A percentile compares a stretch with the other conserved stretches of the same genome.
These are phyloP conservation scores for Pyrenula massariospora DNA, from an alignment of 495 filamentous ascomycete genomes.

Conservation along the genomic window DNA sequence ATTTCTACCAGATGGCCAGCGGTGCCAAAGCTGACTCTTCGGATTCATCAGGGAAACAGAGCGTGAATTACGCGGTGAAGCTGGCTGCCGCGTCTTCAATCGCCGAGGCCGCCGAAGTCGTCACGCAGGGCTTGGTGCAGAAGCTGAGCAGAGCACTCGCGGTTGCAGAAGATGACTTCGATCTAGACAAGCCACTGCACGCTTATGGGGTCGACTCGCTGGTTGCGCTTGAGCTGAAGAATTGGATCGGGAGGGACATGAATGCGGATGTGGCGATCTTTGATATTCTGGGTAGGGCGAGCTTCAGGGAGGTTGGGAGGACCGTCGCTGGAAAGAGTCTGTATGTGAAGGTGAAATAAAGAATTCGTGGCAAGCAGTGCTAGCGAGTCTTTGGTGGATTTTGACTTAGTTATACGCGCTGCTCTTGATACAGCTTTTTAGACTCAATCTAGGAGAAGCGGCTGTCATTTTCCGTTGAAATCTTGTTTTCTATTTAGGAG, in stretches of 20 bases:
- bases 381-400: too few species aligned
- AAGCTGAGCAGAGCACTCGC: conserved; percentile 15
- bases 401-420: too few species aligned
- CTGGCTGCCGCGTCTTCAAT: conserved; percentile 3
- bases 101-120: conserved; percentile 16
- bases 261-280: conserved; percentile 23
- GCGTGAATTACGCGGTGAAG: conserved; percentile 3
- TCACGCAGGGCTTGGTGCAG: conserved; percentile 11
- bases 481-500: too few species aligned
- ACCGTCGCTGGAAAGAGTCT: background rate
- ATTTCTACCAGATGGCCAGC: background rate
- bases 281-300: conserved; percentile 19
- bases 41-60: background rate
- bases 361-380: too few species aligned
- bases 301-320: background rate
- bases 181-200: conserved; percentile 17
- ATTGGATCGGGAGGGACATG: conserved; percentile 27
- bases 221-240: conserved; percentile 33
- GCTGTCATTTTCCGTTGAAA: too few species aligned
- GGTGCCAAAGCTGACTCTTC: background rate
- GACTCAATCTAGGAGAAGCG: too few species aligned
- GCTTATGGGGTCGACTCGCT: conserved; percentile 31
- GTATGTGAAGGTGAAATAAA: background rate
- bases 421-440: too few species aligned
- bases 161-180: conserved; percentile 26